Evolutionary conservation across 192 early-diverging fungal species (phyloP).

Genomic region (Coemansia sp.): DNA sequence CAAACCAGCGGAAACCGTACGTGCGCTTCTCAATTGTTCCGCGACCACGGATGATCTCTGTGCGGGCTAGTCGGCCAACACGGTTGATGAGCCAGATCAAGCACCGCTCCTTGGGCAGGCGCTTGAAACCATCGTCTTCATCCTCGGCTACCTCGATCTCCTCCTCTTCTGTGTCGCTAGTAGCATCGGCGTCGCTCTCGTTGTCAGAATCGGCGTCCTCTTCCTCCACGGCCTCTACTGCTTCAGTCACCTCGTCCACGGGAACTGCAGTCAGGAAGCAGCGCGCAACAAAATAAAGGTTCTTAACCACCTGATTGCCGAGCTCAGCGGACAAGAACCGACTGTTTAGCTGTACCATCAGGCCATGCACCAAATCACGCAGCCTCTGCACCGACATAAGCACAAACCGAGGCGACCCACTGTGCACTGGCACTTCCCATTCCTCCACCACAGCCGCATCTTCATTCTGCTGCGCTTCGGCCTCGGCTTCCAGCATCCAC

Average conservation of each 20-base stretch:
- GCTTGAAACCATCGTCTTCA: slow-evolving; percentile 21
- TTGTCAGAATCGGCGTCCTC: slow-evolving; percentile 19
- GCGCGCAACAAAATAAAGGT: slow-evolving; percentile 89
- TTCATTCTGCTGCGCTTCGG: background rate
- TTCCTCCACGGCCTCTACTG: background rate
- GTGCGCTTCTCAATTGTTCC: slow-evolving; percentile 59
- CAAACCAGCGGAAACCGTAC: slow-evolving; percentile 90
- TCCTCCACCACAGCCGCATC: background rate
- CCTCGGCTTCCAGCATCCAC: slow-evolving; percentile 53
- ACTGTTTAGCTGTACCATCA: slow-evolving; percentile 70
- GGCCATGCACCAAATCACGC: slow-evolving; percentile 56
- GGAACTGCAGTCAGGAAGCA: slow-evolving; percentile 58
- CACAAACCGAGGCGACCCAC: slow-evolving; percentile 31
- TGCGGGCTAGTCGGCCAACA: slow-evolving; percentile 39
- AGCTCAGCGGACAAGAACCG: slow-evolving; percentile 71
- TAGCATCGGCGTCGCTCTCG: slow-evolving; percentile 45
- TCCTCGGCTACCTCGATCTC: slow-evolving; percentile 46
- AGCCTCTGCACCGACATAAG: slow-evolving; percentile 47
- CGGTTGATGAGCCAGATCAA: slow-evolving; percentile 54
- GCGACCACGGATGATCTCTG: slow-evolving; percentile 49
- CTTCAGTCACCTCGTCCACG: background rate
- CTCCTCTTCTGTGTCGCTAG: slow-evolving; percentile 15
- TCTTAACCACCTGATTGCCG: slow-evolving; percentile 89
- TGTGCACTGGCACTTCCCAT: slow-evolving; percentile 33
- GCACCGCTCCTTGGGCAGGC: slow-evolving; percentile 28